phyloP scores from a whole-genome alignment of 2,329 filamentous ascomycete species.

The Cladophialophora bantiana region DNA sequence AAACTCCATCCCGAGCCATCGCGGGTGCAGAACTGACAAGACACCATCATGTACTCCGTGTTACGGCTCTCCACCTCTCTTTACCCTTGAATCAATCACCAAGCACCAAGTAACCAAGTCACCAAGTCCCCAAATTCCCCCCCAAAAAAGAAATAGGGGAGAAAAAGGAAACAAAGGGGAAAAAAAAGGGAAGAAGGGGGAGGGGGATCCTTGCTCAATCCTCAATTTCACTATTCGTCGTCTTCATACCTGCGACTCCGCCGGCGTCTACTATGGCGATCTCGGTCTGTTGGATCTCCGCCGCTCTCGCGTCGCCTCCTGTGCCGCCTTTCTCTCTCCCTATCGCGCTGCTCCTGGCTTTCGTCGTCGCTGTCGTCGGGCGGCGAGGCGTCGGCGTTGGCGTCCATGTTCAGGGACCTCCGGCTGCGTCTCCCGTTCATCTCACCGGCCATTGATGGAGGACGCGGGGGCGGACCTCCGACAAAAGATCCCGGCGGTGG shows the following conservation, averaged over 20 bases:
- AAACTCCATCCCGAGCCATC: too few species aligned
- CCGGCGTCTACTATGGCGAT: conserved; percentile 24
- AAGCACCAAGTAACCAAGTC: too few species aligned
- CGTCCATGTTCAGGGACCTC: conserved; percentile 12
- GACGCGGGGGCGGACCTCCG: conserved; percentile 1
- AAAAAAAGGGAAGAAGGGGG: too few species aligned
- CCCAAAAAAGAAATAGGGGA: too few species aligned
- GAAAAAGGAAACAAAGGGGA: too few species aligned
- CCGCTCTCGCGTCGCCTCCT: conserved; percentile 23
- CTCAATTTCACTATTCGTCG: conserved; percentile 14
- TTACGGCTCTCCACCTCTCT: too few species aligned
- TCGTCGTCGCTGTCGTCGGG: conserved; percentile 16
- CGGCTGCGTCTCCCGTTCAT: conserved; percentile 1
- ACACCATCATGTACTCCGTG: too few species aligned
- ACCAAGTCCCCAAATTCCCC: too few species aligned
- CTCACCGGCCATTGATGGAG: background rate
- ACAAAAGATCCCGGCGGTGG: conserved; percentile 20
- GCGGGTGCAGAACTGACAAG: too few species aligned
- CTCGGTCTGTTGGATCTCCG: conserved; percentile 9
- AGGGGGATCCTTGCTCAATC: background rate
- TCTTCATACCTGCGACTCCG: conserved; percentile 31
- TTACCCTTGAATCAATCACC: too few species aligned
- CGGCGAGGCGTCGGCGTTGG: conserved; percentile 2
- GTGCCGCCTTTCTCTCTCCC: conserved; percentile 13
- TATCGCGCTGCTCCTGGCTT: background rate